Evolutionary conservation across 768 basidiomycete genomes (phyloP).

Genomic region (Agaricus sinodeliciosus): DNA sequence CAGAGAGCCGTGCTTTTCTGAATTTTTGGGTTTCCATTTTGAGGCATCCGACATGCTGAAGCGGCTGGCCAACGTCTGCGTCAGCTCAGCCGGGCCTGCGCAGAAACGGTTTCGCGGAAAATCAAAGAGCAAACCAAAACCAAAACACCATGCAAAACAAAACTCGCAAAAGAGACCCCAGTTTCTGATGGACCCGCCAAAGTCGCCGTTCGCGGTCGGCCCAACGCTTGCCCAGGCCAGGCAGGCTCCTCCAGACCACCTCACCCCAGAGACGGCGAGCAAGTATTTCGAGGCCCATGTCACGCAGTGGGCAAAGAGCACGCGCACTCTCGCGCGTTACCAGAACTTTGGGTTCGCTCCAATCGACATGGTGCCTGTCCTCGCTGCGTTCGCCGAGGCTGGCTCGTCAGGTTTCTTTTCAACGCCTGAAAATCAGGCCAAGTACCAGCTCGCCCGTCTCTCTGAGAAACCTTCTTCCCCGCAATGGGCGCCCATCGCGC

Average conservation of each 20-base stretch:
- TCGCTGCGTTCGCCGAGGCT: background rate
- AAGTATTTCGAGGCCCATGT: background rate
- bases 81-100: background rate
- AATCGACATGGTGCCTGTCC: background rate
- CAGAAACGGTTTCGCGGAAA: background rate
- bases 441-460: constrained; percentile 1
- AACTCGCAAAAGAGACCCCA: background rate
- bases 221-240: background rate
- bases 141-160: background rate
- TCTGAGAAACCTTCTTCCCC: background rate
- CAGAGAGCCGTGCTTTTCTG: background rate
- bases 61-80: background rate
- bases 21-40: too few species aligned
- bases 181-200: background rate
- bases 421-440: background rate
- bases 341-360: background rate
- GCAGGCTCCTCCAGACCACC: background rate
- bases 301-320: background rate
- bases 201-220: background rate
- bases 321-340: background rate
- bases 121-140: background rate
- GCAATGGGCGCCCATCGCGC: background rate
- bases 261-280: background rate
- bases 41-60: background rate
- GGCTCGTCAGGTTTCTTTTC: background rate